Conservation (phyloP, 2,329 filamentous ascomycete species). For the Didymella exigua region DNA sequence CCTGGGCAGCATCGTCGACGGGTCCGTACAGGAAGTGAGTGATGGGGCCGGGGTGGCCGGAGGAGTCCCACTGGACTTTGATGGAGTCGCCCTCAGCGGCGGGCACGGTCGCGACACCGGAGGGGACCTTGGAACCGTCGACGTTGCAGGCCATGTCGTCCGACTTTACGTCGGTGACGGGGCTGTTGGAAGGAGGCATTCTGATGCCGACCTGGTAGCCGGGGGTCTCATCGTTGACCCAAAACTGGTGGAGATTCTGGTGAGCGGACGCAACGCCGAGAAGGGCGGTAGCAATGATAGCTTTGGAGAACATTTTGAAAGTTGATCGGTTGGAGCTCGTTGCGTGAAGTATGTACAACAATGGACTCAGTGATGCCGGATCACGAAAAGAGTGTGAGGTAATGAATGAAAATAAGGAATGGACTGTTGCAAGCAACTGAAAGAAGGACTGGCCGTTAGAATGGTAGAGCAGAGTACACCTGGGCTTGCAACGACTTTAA, state of each 20-base stretch:
- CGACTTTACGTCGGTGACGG: constrained; percentile 40
- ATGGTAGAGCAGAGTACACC: constrained; percentile 14
- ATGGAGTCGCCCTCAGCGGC: constrained; percentile 40
- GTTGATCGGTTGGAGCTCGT: constrained; percentile 5
- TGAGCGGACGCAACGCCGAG: constrained; percentile 39
- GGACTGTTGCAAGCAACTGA: constrained; percentile 25
- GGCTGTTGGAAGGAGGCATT: constrained; percentile 43
- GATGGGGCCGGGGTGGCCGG: constrained; percentile 43
- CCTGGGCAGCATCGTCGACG: constrained; percentile 61
- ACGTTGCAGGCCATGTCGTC: constrained; percentile 46
- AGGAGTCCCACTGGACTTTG: constrained; percentile 44
- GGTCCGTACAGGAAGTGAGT: constrained; percentile 45
- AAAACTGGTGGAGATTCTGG: constrained; percentile 42
- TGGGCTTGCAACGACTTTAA: constrained; percentile 19
- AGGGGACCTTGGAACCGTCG: constrained; percentile 35
- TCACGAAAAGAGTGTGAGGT: constrained; percentile 31
- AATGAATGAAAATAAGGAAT: constrained; percentile 26
- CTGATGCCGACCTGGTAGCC: constrained; percentile 43
- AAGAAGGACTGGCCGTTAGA: constrained; percentile 33
- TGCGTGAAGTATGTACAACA: constrained; percentile 20
- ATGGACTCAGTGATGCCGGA: constrained; percentile 29
- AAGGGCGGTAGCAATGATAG: constrained; percentile 33
- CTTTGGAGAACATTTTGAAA: constrained; percentile 41
- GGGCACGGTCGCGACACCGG: constrained; percentile 34
- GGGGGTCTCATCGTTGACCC: constrained; percentile 39